Percentiles rank a stretch among this genome's conserved stretches.
phyloP scores from a whole-genome alignment of 441 rosid species.

The Erodium texanum region DNA sequence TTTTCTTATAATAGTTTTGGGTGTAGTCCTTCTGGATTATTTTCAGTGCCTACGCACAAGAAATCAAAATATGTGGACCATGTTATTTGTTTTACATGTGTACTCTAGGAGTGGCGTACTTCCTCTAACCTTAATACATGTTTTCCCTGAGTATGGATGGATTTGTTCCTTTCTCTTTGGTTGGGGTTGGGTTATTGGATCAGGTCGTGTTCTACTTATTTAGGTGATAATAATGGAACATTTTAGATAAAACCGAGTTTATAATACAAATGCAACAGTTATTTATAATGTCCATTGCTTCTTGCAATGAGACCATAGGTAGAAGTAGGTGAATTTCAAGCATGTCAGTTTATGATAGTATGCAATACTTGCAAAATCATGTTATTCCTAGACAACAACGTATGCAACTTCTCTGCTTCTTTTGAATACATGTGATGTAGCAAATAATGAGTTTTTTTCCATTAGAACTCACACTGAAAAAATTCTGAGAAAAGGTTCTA shows the following conservation, averaged over 20 bases:
- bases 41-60: not conserved
- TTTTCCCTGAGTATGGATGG: not conserved
- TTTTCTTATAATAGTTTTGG: not conserved
- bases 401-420: not conserved
- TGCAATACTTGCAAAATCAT: not conserved
- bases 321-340: not conserved
- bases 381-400: not conserved
- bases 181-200: not conserved
- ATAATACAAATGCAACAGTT: not conserved
- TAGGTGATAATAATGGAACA: not conserved
- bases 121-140: not conserved
- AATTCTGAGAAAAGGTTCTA: too few species aligned
- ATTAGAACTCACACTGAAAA: too few species aligned
- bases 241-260: not conserved
- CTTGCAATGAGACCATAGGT: not conserved
- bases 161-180: not conserved
- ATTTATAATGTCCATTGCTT: not conserved
- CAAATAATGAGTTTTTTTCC: not conserved
- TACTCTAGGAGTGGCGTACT: not conserved
- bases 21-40: conserved; percentile 7
- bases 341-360: not conserved
- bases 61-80: not conserved
- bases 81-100: not conserved
- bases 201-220: not conserved
- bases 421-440: not conserved